A percentile compares a stretch with the other conserved stretches of the same genome.
Evolutionary conservation across 306 rosid species (phyloP).

Genomic region (Begonia masoniana): DNA sequence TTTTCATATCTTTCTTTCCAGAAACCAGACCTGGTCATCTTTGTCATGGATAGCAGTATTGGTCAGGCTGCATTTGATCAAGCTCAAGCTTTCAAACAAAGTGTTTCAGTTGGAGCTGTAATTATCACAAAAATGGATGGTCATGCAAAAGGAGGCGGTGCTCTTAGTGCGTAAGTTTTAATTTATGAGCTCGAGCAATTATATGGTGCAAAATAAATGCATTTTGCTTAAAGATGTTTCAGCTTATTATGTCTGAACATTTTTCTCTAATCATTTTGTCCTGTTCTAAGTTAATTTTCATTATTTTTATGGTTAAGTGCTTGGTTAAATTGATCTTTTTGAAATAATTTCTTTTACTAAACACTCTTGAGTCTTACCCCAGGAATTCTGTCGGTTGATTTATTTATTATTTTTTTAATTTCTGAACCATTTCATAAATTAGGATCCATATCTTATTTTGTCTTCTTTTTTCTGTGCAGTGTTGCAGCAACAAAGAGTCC

Average conservation of each 20-base stretch:
- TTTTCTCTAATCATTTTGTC: not conserved
- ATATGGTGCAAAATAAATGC: no score
- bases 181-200: not conserved
- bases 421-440: not conserved
- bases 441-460: not conserved
- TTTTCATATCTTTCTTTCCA: constrained; percentile 22
- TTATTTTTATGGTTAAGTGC: not conserved
- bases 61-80: constrained; percentile 93
- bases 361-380: not conserved
- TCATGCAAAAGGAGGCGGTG: constrained; percentile 84
- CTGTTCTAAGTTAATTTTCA: not conserved
- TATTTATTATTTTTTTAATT: not conserved
- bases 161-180: constrained; percentile 70
- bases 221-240: no score
- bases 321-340: not conserved
- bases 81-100: constrained; percentile 73
- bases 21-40: constrained; percentile 79
- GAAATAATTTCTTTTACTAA: no score
- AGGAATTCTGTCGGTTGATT: not conserved
- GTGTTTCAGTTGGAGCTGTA: constrained; percentile 81
- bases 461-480: constrained; percentile 19
- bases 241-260: no score
- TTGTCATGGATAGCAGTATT: constrained; percentile 85
- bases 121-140: constrained; percentile 87
- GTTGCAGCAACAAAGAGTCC: constrained; percentile 92